Evolutionary conservation across 805 yeast genomes (phyloP), one percentile per base, ranked within the genome.

Genomic region (Candida ortonii): DNA sequence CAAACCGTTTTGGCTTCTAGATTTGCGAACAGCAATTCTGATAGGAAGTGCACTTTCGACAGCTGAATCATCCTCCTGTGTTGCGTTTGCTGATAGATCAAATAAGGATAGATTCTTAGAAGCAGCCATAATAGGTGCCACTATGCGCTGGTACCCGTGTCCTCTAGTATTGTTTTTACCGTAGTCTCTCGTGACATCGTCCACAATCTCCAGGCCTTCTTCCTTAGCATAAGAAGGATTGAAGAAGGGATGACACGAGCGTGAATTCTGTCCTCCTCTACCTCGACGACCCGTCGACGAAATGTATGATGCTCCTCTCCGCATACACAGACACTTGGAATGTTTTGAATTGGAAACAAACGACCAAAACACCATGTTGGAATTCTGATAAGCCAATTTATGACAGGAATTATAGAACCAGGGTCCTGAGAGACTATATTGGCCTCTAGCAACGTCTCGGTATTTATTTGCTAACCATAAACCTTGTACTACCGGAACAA

Each of bases 171-270:
- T 49, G 25, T 43, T 46, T 16, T 39, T 32, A 19, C 28, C 23
- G 4, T 34, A 36, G 7, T 39, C 41, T 18, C 33, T 36, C 4
- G 58, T 43, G 5, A 57, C 48, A 14, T 58, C 61, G 19, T 60
- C 64, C 4, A 52, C 39, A 3, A 42, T 36, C 4, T 46, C 36
- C 12, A 62, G 22, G 13, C 57, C 63, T 19, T 49, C 48, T 20
- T 58, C 57, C 9, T 48, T 44, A 12, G 48, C 41, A 39, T 62
- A 62, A 7, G 61, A 55, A 4, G 67, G 67, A 15, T 55, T 52
- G 47, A 62, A 62, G 41, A 62, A 61, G 11, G 62, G 59, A 23
- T 55, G 62, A 3, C 44, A 28, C n/a, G n/a, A n/a, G n/a, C n/a
- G n/a, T n/a, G n/a, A n/a, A n/a, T n/a, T n/a, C n/a, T n/a, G n/a